Percentiles rank a stretch among this genome's conserved stretches.
phyloP scores from a whole-genome alignment of 225 moss, liverwort and hornwort species.

The Marchantia paleacea region DNA sequence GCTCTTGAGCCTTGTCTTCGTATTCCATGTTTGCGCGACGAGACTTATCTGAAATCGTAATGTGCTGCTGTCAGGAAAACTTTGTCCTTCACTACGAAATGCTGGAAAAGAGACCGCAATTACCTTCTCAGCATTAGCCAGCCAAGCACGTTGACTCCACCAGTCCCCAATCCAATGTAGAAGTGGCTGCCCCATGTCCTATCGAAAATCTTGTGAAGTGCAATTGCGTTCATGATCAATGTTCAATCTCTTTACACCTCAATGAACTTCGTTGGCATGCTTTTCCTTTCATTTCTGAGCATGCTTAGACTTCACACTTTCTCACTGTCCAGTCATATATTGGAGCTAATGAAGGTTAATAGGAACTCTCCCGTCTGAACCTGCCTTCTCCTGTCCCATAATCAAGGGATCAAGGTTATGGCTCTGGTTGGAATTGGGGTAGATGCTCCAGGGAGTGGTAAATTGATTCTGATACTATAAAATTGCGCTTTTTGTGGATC shows the following conservation, averaged over 20 bases:
- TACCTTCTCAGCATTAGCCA: constrained; percentile 60
- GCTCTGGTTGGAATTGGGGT: constrained; percentile 4
- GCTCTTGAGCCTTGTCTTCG: not conserved
- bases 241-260: constrained; percentile 36
- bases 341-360: constrained; percentile 35
- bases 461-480: constrained; percentile 18
- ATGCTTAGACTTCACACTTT: constrained; percentile 22
- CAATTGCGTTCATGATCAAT: constrained; percentile 44
- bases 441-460: constrained; percentile 4
- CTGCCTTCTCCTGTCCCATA: constrained; percentile 9
- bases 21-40: not conserved
- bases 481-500: constrained; percentile 27
- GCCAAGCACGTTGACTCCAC: constrained; percentile 25
- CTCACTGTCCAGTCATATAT: constrained; percentile 27
- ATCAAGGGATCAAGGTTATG: constrained; percentile 2
- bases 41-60: not conserved
- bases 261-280: constrained; percentile 39
- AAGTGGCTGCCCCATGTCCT: constrained; percentile 32
- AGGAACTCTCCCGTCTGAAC: constrained; percentile 14
- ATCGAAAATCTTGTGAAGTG: constrained; percentile 38
- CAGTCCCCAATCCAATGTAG: constrained; percentile 24
- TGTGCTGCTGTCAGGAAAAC: constrained; percentile 52
- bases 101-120: constrained; percentile 69
- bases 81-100: constrained; percentile 75
- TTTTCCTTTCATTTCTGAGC: constrained; percentile 24